A percentile compares a stretch with the other conserved stretches of the same genome.
Evolutionary conservation across 2,329 filamentous ascomycete genomes (phyloP).

Genomic region (Coleophoma eucalyptorum): DNA sequence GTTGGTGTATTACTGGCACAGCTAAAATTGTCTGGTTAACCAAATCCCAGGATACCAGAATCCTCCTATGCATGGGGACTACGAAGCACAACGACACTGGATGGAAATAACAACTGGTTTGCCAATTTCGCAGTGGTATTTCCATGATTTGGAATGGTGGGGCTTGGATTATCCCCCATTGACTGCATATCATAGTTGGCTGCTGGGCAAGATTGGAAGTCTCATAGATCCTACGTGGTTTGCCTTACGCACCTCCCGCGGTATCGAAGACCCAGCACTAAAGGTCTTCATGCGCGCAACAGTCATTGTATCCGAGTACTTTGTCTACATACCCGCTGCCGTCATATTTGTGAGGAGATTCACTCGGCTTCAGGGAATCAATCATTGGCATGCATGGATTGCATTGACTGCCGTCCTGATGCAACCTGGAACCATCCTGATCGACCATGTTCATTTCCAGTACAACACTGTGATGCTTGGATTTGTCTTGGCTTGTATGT

Average conservation of each 20-base stretch:
- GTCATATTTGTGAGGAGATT: conserved; percentile 84
- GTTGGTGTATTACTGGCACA: conserved; percentile 36
- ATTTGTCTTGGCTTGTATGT: conserved; percentile 79
- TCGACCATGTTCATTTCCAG: conserved; percentile 95
- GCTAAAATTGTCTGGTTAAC: conserved; percentile 7
- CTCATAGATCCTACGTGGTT: conserved; percentile 85
- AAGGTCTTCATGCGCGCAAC: conserved; percentile 97
- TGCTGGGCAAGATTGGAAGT: conserved; percentile 81
- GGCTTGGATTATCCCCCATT: conserved; percentile 95
- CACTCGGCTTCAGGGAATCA: conserved; percentile 70
- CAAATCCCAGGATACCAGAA: conserved; percentile 60
- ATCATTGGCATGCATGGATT: conserved; percentile 77
- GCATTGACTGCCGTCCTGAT: conserved; percentile 87
- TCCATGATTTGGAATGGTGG: conserved; percentile 96
- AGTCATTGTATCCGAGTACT: conserved; percentile 85
- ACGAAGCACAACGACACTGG: conserved; percentile 97
- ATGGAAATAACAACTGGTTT: conserved; percentile 93
- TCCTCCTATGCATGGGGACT: conserved; percentile 93
- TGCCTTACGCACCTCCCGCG: conserved; percentile 76
- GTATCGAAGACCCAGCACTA: conserved; percentile 70
- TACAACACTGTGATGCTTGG: conserved; percentile 99
- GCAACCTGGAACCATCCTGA: conserved; percentile 85
- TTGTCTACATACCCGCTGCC: conserved; percentile 81
- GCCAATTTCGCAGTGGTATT: conserved; percentile 94
- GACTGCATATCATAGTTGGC: conserved; percentile 97